Conservation (phyloP, 257 asterid genomes). For the Solanum pennellii region DNA sequence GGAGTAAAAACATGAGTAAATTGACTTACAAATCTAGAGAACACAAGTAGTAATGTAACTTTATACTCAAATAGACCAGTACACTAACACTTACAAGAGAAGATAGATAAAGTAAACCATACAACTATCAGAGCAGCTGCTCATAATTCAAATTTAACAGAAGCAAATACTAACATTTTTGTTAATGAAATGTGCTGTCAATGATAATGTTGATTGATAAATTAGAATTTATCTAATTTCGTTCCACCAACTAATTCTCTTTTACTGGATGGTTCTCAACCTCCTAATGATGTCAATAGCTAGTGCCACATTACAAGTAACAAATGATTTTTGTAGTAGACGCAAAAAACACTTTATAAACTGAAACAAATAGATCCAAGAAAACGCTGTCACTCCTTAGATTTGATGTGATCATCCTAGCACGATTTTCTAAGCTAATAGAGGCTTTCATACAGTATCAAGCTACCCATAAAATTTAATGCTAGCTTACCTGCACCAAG, state of each 20-base stretch:
- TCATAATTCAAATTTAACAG: not conserved
- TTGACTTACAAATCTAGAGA: not conserved
- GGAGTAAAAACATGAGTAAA: not conserved
- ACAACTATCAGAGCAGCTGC: not conserved
- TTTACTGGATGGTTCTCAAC: not conserved
- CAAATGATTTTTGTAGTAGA: not conserved
- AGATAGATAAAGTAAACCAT: not conserved
- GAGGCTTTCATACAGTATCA: not conserved
- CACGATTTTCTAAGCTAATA: not conserved
- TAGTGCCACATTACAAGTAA: not conserved
- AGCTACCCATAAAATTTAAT: not conserved
- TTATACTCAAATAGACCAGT: not conserved
- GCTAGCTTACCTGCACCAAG: slow-evolving; percentile 8
- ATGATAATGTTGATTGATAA: not conserved
- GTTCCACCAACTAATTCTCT: not conserved
- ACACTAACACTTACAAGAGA: not conserved
- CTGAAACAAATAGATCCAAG: not conserved
- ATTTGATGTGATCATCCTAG: not conserved
- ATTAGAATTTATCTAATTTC: not conserved
- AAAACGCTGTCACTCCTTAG: not conserved
- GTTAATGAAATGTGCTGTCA: not conserved
- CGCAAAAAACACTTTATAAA: not conserved
- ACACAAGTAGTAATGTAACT: not conserved
- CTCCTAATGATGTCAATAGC: not conserved
- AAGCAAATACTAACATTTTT: not conserved